Evolutionary conservation across 148 eudicot genomes (phyloP), one percentile per base, ranked within the genome.

Genomic region (Silene uniflora): DNA sequence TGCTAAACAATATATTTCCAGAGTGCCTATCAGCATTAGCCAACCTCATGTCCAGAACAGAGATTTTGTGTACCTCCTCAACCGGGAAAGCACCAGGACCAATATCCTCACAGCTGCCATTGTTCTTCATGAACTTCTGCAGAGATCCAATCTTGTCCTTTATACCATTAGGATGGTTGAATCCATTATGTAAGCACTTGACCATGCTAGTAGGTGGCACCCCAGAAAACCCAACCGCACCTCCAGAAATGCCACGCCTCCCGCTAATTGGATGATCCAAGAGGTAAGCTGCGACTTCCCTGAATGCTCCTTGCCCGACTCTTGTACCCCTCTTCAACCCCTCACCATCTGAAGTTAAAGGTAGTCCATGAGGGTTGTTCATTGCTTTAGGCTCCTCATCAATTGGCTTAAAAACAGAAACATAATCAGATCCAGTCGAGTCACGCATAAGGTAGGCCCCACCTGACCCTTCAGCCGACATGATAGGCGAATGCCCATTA

Each of bases 11-110:
- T 70, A 94, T 90, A 77, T 94, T 94, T 69, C 98, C 97, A 78
- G 91, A 86, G 83, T 94, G 98, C 83, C 98, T 90, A 76, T 93
- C 98, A 18, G 97, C 98, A 88, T 93, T 93, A 7, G 96, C 97
- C 91, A 94, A 77, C 85, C 98, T 89, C 55, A 94, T 90, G 81
- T 94, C 97, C 71, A 94, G 73, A 69, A 94, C 97, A 1, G 93
- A 84, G 17, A 94, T 92, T 78, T 90, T 94, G 77, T 94, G 98
- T 27, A 94, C 96, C 81, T 94, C 97, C 62, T 88, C 88, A 81
- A 87, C 86, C 0, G 98, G 97, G 77, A 92, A 94, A 58, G 86
- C 83, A 46, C 87, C 70, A 7, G 96, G 91, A 66, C 97, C 98
- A 73, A 90, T 90, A 84, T 94, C 98, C 92, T 94, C 98, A 77